Base-by-base conservation (phyloP, 2,329 filamentous ascomycete species). In the Sarocladium oryzae region DNA sequence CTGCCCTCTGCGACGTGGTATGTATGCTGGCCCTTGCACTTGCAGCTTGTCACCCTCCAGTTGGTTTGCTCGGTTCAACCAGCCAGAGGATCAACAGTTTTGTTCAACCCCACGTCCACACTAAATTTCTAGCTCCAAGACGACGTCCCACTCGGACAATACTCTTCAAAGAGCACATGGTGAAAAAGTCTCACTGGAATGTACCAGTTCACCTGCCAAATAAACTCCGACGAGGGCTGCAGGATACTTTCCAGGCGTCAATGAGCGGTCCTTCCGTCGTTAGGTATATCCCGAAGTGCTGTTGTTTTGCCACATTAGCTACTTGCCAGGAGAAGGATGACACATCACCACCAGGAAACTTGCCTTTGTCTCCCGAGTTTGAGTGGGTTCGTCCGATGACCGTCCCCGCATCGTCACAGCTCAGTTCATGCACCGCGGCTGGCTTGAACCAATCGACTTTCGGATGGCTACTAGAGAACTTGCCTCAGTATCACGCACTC, bases 391-490 rank as follows among this genome's bases (percentile, higher is more conserved):
- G 30, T 23, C 18, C 26, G 23, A 37, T 49, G 13, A 13, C n/a
- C 26, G 26, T 48, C 46, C 30, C 33, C 46, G 21, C 46, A 36
- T 36, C 9, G 18, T 16, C 15, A n/a, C 20, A 18, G 32, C 33
- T 26, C 26, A 24, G 46, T 49, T 49, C 30, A 36, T 49, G 46
- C 46, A 37, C 33, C 21, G 32, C 20, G 46, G 32, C 32, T 24
- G 10, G 16, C 18, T 28, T n/a, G 21, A 20, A n/a, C 45, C 28
- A 35, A 32, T 49, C 7, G 13, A 21, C 6, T 35, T 3, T n/a
- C 20, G 7, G 28, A 4, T 15, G 26, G 11, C 28, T 35, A 30
- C 26, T 20, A 7, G 5, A 9, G 7, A 15, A 23, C 8, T 21
- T 21, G 20, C 16, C 16, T 23, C 37, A 20, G n/a, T 28, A 11